These are phyloP conservation scores for Malassezia yamatoensis DNA, from an alignment of 1,284 basidiomycete species.

Conservation along the genomic window DNA sequence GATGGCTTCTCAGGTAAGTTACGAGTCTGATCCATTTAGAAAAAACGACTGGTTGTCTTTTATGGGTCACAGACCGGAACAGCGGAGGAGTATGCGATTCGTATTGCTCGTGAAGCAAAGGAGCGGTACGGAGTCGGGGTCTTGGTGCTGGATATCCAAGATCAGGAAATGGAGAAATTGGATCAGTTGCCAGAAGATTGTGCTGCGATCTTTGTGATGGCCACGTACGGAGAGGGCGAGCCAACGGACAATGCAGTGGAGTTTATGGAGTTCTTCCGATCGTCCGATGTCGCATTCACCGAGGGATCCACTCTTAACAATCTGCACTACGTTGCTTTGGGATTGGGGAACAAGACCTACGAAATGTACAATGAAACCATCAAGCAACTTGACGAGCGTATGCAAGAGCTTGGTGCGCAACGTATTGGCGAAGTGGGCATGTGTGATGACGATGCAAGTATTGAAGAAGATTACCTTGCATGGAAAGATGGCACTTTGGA, in stretches of 20 bases:
- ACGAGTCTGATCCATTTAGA: conserved; percentile 16
- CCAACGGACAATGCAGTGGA: conserved; percentile 97
- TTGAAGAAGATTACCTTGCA: conserved; percentile 99
- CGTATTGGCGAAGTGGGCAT: conserved; percentile 85
- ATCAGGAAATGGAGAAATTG: conserved; percentile 88
- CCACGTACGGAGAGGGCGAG: conserved; percentile 96
- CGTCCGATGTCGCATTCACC: conserved; percentile 74
- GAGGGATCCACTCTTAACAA: conserved; percentile 68
- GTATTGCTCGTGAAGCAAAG: conserved; percentile 46
- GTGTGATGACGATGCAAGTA: conserved; percentile 96
- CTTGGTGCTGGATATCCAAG: conserved; percentile 43
- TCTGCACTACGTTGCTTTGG: conserved; percentile 89
- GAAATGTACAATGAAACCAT: conserved; percentile 78
- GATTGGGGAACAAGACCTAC: conserved; percentile 79
- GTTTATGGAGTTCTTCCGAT: conserved; percentile 81
- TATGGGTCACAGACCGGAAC: conserved; percentile 47
- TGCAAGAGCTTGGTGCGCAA: conserved; percentile 69
- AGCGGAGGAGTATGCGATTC: conserved; percentile 46
- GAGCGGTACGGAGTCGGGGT: conserved; percentile 45
- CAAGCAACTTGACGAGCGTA: conserved; percentile 64
- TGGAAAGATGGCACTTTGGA: conserved; percentile 99
- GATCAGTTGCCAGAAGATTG: conserved; percentile 78
- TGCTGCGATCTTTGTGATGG: conserved; percentile 85
- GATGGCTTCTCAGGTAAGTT: background rate
- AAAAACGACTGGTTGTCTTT: conserved; percentile 46